phyloP scores from a whole-genome alignment of 345 rosid species.

The Citrus reticulata region DNA sequence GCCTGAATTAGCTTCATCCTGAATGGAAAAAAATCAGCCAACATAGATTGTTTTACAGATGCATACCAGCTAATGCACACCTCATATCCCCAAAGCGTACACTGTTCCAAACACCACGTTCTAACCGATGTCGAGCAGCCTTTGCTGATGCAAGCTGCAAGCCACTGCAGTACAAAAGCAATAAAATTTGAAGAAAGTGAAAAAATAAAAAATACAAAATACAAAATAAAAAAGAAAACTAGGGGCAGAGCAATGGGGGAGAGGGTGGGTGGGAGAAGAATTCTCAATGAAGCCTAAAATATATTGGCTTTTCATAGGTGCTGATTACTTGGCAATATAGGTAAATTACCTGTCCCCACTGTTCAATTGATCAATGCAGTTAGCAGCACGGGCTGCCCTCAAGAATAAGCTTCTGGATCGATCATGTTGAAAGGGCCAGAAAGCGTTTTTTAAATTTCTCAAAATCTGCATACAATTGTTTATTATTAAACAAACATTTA shows the following conservation, averaged over 20 bases:
- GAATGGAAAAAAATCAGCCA: neutral
- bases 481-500: neutral
- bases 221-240: neutral
- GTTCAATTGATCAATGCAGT: slow-evolving; percentile 32
- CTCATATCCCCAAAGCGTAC: slow-evolving; percentile 56
- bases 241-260: neutral
- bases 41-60: neutral
- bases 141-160: slow-evolving; percentile 58
- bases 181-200: neutral
- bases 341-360: slow-evolving; percentile 39
- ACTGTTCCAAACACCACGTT: slow-evolving; percentile 53
- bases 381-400: slow-evolving; percentile 56
- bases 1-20: neutral
- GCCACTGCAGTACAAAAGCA: slow-evolving; percentile 30
- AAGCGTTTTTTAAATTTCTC: slow-evolving; percentile 50
- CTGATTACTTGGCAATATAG: neutral
- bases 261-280: neutral
- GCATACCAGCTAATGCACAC: slow-evolving; percentile 55
- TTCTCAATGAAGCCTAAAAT: neutral
- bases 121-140: slow-evolving; percentile 53
- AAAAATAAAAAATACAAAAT: neutral
- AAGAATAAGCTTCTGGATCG: slow-evolving; percentile 46
- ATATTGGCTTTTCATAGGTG: neutral
- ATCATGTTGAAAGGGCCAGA: slow-evolving; percentile 69
- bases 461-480: slow-evolving; percentile 32